Evolutionary conservation across 371 early-diverging fungal genomes (phyloP), one percentile per base, ranked within the genome.

Genomic region (Actinomucor elegans): DNA sequence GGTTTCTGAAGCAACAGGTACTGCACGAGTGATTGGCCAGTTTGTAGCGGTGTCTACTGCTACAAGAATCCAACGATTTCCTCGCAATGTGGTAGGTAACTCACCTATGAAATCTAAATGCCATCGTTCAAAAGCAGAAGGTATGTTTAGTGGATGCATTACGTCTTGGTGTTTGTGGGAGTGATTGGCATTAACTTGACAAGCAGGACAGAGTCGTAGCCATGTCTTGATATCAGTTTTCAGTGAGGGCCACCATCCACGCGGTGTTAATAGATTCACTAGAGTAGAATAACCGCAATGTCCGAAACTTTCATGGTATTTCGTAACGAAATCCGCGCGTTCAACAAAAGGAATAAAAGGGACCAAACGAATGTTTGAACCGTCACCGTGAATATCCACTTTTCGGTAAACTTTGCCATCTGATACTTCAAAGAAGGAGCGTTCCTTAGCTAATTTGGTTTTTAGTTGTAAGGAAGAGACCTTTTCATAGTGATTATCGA

Each of bases 1-100:
- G 21, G 66, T 53, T 24, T 51, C 61, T 4, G 59, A 52, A 4
- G 73, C 70, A 6, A 50, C 58, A 18, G 69, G 70, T 5, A 75
- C 52, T 1, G 75, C 67, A 10, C 57, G 55, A 4, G 75, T 70
- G 18, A 69, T 55, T 0, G 66, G 59, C 76, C 76, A 73, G 33
- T 55, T n/a, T n/a, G n/a, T n/a, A n/a, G n/a, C n/a, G n/a, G n/a
- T n/a, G n/a, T n/a, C n/a, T n/a, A n/a, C n/a, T 69, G 3, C 73
- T 76, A 0, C 60, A 36, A 47, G 57, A 59, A 35, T 80, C 66
- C 57, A 66, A 0, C 49, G 41, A 26, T 66, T 66, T 1, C 66
- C 58, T 5, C 34, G 37, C 5, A 34, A 14, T 5, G 60, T 55
- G 8, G 18, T 31, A 1, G 66, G 66, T 14, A 55, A 35, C 34